A percentile compares a stretch with the other conserved stretches of the same genome.
phyloP scores from a whole-genome alignment of 148 eudicot species.

The Rhododendron mucronatum region DNA sequence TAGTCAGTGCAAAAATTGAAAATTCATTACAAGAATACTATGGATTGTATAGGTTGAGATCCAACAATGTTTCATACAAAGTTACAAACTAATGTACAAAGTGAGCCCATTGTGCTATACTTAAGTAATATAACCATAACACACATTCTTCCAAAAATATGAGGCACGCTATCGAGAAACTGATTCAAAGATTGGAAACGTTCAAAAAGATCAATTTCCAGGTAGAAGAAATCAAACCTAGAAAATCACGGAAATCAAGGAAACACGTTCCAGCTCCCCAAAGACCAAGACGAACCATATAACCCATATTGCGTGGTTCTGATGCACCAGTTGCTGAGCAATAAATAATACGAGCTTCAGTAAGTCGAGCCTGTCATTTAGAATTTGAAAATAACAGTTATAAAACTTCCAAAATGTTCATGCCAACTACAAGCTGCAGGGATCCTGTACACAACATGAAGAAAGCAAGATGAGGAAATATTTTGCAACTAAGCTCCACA shows the following conservation, averaged over 20 bases:
- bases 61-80: not conserved
- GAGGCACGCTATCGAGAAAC: not conserved
- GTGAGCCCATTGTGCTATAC: not conserved
- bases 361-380: conserved; percentile 68
- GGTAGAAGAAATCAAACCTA: conserved; percentile 43
- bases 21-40: not conserved
- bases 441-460: not conserved
- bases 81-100: not conserved
- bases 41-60: not conserved
- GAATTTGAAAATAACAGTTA: conserved; percentile 22
- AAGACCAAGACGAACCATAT: conserved; percentile 99
- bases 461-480: not conserved
- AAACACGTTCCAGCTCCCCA: conserved; percentile 97
- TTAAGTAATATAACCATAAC: not conserved
- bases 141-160: not conserved
- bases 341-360: conserved; percentile 92
- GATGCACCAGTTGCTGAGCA: conserved; percentile 99
- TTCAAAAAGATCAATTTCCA: not conserved
- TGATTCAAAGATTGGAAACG: not conserved
- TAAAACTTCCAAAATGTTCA: not conserved
- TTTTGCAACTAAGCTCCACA: not conserved
- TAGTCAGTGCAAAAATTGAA: not conserved
- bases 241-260: conserved; percentile 63
- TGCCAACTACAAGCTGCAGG: not conserved
- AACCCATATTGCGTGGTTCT: conserved; percentile 97